These are phyloP conservation scores for Grammothele lineata DNA, from an alignment of 768 basidiomycete species.

Conservation along the genomic window DNA sequence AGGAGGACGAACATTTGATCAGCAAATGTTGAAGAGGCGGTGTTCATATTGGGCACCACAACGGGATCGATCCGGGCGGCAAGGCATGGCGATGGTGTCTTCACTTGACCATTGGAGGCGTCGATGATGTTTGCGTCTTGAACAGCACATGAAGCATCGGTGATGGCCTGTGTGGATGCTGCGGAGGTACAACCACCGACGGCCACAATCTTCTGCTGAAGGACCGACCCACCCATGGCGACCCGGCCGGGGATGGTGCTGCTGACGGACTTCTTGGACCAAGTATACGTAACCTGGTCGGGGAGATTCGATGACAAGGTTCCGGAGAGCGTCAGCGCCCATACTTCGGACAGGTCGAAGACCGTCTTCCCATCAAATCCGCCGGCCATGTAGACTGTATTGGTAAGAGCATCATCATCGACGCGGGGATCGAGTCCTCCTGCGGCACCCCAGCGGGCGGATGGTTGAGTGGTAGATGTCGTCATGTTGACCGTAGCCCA, in stretches of 20 bases:
- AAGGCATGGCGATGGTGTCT: constrained; percentile 49
- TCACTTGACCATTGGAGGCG: constrained; percentile 29
- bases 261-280: constrained; percentile 43
- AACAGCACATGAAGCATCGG: constrained; percentile 46
- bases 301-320: constrained; percentile 67
- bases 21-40: constrained; percentile 48
- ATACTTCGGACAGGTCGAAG: constrained; percentile 59
- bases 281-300: constrained; percentile 46
- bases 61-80: constrained; percentile 58
- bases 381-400: constrained; percentile 72
- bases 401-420: constrained; percentile 52
- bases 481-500: constrained; percentile 57
- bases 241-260: constrained; percentile 36
- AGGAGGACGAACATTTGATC: constrained; percentile 68
- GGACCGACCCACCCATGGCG: constrained; percentile 55
- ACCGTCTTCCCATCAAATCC: constrained; percentile 48
- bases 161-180: background rate
- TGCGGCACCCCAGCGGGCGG: constrained; percentile 64
- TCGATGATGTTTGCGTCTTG: constrained; percentile 57
- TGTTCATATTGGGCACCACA: constrained; percentile 57
- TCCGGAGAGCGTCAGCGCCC: constrained; percentile 67
- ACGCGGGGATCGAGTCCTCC: constrained; percentile 69
- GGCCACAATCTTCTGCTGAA: constrained; percentile 41
- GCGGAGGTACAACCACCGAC: constrained; percentile 56
- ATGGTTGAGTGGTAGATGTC: constrained; percentile 49